phyloP scores from a whole-genome alignment of 75 land plant species.

The Sequoiadendron giganteum region DNA sequence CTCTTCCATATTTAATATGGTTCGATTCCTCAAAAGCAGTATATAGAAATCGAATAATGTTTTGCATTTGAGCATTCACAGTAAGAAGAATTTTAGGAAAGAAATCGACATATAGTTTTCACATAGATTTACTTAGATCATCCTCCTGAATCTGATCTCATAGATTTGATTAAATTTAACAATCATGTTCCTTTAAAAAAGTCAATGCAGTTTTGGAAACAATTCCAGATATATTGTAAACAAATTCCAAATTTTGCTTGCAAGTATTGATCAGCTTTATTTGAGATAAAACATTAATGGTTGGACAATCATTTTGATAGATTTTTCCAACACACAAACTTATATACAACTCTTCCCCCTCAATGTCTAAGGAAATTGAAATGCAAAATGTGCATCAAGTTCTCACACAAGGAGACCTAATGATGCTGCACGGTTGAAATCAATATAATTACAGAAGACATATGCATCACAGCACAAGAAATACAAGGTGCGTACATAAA shows the following conservation, averaged over 20 bases:
- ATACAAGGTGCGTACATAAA: background rate
- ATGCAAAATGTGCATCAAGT: background rate
- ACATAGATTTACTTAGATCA: too few relatives aligned
- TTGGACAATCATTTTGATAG: background rate
- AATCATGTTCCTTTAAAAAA: background rate
- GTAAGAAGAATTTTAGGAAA: too few relatives aligned
- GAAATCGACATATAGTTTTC: too few relatives aligned
- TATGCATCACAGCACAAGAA: background rate
- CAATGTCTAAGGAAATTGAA: background rate
- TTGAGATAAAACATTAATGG: background rate
- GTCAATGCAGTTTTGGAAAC: background rate
- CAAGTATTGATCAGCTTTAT: background rate
- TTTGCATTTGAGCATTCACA: too few relatives aligned
- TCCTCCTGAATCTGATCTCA: too few relatives aligned
- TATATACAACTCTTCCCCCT: background rate
- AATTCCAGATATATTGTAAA: background rate
- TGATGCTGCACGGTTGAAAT: background rate
- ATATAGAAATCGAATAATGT: too few relatives aligned
- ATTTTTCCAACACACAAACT: background rate
- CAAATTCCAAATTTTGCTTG: background rate
- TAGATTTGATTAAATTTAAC: too few relatives aligned
- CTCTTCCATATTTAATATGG: too few relatives aligned
- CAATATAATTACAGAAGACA: background rate
- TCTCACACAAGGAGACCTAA: background rate
- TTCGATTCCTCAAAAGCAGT: too few relatives aligned